Evolutionary conservation across 2,329 filamentous ascomycete species (phyloP).

Genomic region (Aspergillus niger): DNA sequence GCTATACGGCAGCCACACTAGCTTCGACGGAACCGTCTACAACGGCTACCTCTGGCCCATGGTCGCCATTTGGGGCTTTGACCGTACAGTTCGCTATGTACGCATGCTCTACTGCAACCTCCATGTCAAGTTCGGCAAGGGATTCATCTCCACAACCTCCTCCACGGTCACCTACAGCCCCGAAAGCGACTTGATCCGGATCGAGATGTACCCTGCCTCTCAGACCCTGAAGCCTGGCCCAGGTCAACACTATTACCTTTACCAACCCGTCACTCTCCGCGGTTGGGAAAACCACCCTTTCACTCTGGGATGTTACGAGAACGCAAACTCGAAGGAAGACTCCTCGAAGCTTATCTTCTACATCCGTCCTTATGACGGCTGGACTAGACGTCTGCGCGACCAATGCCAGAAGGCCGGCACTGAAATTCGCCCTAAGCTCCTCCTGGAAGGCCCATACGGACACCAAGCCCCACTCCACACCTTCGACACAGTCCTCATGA

Average conservation of each 20-base stretch:
- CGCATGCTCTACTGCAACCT: conserved; percentile 47
- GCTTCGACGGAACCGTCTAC: conserved; percentile 50
- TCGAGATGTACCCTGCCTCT: neutral
- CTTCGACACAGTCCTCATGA: conserved; percentile 53
- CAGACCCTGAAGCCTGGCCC: neutral
- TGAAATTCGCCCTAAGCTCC: conserved; percentile 36
- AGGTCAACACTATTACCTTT: conserved; percentile 53
- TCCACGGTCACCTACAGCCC: neutral
- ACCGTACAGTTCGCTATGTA: conserved; percentile 33
- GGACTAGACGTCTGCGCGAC: conserved; percentile 3
- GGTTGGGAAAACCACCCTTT: conserved; percentile 55
- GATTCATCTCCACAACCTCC: neutral
- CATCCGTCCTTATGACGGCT: conserved; percentile 36
- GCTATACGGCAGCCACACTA: conserved; percentile 40
- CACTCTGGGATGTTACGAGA: conserved; percentile 32
- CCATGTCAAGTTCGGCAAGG: conserved; percentile 18
- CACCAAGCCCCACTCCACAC: conserved; percentile 38
- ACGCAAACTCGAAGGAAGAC: conserved; percentile 40
- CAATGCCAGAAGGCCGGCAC: conserved; percentile 43
- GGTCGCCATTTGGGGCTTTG: conserved; percentile 51
- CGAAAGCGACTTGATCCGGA: neutral
- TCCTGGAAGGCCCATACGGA: conserved; percentile 53
- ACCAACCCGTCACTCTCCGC: conserved; percentile 41
- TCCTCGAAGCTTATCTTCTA: conserved; percentile 19
- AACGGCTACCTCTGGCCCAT: conserved; percentile 52